Evolutionary conservation across 345 rosid genomes (phyloP).

Genomic region (Noccaea bulbosa): DNA sequence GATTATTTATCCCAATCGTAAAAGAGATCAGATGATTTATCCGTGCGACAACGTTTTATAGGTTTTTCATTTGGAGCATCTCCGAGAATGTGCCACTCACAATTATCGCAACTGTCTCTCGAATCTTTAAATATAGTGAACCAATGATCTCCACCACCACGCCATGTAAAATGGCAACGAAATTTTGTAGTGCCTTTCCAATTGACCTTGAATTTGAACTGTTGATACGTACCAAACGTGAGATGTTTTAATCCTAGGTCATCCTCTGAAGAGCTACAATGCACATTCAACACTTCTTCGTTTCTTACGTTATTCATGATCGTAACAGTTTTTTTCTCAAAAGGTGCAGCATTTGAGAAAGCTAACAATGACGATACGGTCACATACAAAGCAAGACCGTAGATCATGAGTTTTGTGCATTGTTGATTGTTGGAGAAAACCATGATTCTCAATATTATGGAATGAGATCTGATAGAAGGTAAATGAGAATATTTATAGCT

Average conservation of each 20-base stretch:
- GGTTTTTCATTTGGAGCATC: neutral
- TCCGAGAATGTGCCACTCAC: neutral
- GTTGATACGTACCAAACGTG: accelerated
- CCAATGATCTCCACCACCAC: constrained; percentile 27
- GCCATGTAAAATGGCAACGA: constrained; percentile 15
- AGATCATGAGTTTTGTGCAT: neutral
- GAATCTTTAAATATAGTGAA: neutral
- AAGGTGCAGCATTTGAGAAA: constrained; percentile 22
- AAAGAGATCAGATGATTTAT: neutral
- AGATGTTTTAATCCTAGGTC: constrained; percentile 20
- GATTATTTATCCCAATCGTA: constrained; percentile 10
- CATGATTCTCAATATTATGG: constrained; percentile 6
- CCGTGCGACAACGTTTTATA: neutral
- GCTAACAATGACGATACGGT: neutral
- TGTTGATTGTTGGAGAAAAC: constrained; percentile 3
- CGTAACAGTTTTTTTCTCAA: constrained; percentile 6
- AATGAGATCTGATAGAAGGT: neutral
- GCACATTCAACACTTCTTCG: constrained; percentile 5
- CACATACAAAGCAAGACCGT: constrained; percentile 2
- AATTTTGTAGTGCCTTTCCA: constrained; percentile 23
- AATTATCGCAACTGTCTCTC: neutral
- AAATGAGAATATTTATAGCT: neutral
- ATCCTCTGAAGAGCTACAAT: constrained; percentile 15
- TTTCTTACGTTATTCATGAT: neutral
- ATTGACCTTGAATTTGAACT: constrained; percentile 14